Base-by-base conservation (phyloP, 192 early-diverging fungal species). In the Gonapodya prolifera region DNA sequence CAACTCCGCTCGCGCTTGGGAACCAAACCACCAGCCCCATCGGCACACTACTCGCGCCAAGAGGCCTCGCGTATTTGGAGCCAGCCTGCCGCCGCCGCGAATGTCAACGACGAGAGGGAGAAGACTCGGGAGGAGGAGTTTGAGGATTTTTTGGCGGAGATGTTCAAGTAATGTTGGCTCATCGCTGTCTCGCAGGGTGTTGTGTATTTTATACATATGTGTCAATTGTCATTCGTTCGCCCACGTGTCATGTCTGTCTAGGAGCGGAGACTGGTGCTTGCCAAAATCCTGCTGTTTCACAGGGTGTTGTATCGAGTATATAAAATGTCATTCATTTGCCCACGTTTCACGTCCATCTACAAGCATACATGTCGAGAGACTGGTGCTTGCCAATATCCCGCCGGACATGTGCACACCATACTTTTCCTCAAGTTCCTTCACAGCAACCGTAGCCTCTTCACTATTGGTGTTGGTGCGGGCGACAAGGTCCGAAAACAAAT, bases 61-160 rank as follows among this genome's bases (percentile, higher is more conserved):
- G 33, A 81, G 36, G 32, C 34, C 28, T 71, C 69, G 0, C 70
- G 76, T n/a, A 84, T 83, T 17, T 84, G 80, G 82, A 78, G 83
- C 78, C 78, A 73, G 30, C 70, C 80, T 34, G 35, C 75, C 45
- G 71, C 80, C 13, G 79, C 70, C 17, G 69, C 70, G 33, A 83
- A 79, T 28, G 61, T 69, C 30, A 76, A 78, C 71, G 28, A 23
- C 23, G 45, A 23, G 30, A 69, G 76, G 30, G 83, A 77, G 70
- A 84, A 86, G 78, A 75, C 82, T 32, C 81, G 71, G 28, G 83
- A 86, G 34, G 87, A 91, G 35, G 90, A 91, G 45, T 84, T 90
- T 81, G 90, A 91, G 34, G 86, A 86, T 34, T 91, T 86, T 70
- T 89, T 91, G 79, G 83, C 81, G 30, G 86, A 87, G 75, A 77